phyloP scores from a whole-genome alignment of 108 stramenopile genomes.

The Skeletonema potamos region DNA sequence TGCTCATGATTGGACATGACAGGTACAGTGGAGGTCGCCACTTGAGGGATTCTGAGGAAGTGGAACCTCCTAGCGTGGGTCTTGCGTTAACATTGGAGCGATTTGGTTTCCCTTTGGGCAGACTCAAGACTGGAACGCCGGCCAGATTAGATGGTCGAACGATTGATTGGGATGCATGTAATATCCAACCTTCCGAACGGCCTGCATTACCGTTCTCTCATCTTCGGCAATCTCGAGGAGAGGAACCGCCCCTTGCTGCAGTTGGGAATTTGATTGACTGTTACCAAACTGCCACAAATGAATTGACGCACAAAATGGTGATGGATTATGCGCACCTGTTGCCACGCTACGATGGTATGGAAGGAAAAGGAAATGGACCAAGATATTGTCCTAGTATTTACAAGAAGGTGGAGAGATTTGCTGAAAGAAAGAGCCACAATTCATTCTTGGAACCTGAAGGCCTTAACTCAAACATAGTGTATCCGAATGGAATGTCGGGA shows the following conservation, averaged over 20 bases:
- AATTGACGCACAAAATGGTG: conserved; percentile 90
- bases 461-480: conserved; percentile 91
- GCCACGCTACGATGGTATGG: conserved; percentile 90
- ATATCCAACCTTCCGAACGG: conserved; percentile 85
- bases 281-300: conserved; percentile 85
- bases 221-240: conserved; percentile 72
- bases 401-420: conserved; percentile 95
- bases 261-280: conserved; percentile 67
- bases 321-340: conserved; percentile 85
- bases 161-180: conserved; percentile 90
- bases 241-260: conserved; percentile 71
- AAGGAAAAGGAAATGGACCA: conserved; percentile 91
- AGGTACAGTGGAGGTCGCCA: conserved; percentile 93
- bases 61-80: conserved; percentile 94
- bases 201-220: conserved; percentile 87
- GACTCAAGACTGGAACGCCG: conserved; percentile 98
- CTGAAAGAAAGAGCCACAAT: conserved; percentile 89
- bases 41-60: conserved; percentile 88
- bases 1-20: conserved; percentile 82
- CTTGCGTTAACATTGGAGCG: conserved; percentile 88
- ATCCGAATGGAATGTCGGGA: conserved; percentile 96
- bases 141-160: conserved; percentile 91
- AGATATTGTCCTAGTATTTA: conserved; percentile 96
- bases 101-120: conserved; percentile 86
- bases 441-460: conserved; percentile 99